Conservation (phyloP, 306 rosid species). For the Trifolium subterraneum region DNA sequence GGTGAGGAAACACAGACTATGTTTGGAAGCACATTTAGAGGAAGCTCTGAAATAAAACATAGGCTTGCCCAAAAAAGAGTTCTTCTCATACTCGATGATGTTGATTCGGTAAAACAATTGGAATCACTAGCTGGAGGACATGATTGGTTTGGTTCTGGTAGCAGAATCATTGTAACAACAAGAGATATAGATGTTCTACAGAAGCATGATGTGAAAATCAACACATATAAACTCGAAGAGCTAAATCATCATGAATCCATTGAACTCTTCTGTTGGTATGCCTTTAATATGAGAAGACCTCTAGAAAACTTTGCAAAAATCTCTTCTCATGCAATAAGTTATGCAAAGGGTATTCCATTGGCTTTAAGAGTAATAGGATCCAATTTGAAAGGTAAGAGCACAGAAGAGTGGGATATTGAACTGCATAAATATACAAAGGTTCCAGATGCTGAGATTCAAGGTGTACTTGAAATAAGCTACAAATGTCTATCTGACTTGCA, state of each 20-base stretch:
- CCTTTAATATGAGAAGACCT: neutral
- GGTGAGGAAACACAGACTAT: neutral
- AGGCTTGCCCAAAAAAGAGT: neutral
- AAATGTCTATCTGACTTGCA: neutral
- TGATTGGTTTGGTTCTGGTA: neutral
- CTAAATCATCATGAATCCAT: neutral
- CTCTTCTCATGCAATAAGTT: neutral
- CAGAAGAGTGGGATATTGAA: neutral
- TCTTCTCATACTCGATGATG: neutral
- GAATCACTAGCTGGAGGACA: neutral
- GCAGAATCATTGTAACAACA: neutral
- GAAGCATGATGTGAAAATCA: neutral
- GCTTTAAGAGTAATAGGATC: neutral
- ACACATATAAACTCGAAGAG: neutral
- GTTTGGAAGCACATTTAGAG: neutral
- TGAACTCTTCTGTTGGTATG: neutral
- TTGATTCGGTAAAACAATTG: neutral
- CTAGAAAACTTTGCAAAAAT: neutral
- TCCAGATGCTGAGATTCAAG: neutral
- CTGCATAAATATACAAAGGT: neutral
- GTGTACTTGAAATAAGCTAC: neutral
- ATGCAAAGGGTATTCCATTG: slow-evolving; percentile 5
- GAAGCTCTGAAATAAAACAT: neutral
- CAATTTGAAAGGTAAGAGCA: neutral
- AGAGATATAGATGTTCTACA: neutral